Base-by-base conservation (phyloP, 2,329 filamentous ascomycete species). In the Microdochium paspali region DNA sequence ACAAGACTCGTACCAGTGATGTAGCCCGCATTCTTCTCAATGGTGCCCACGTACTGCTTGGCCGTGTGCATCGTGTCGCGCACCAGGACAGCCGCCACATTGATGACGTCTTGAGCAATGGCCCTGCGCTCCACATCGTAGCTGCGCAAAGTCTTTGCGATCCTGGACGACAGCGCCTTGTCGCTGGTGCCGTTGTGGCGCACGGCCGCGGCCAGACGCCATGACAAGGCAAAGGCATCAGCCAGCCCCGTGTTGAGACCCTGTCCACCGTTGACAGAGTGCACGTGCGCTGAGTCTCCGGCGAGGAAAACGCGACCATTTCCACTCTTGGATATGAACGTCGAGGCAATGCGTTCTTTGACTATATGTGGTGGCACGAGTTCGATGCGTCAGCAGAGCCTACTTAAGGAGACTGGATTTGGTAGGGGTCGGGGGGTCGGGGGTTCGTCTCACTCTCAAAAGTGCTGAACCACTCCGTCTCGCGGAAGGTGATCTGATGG, bases 171-270 rank as follows among this genome's bases (percentile, higher is more conserved):
- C 21, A 66, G 51, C 7, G 46, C 45, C 2, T 58, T 50, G 13
- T 58, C 49, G 6, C n/a, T n/a, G n/a, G n/a, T n/a, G n/a, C n/a
- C n/a, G n/a, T 54, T 60, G 9, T 30, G 28, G n/a, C n/a, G 35
- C 7, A 62, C 30, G 1, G 60, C 58, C 5, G 47, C 42, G 5
- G 57, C 66, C 0, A 79, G 54, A 30, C 78, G 76, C 76, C 77
- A 80, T 9, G 68, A 69, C 1, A 80, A 56, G 40, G 72, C 74
- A 24, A 78, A 72, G 0, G 76, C 74, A 55, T 80, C 77, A 5
- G 73, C 70, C 26, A 80, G 68, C 3, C 77, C 77, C 0, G 76
- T 80, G 53, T 81, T 81, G 53, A 80, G 67, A 0, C 78, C 77
- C 51, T 80, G 76, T 0, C 76, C 77, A 0, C 76, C 77, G 9